These are phyloP conservation scores for Ascochyta fabae DNA, from an alignment of 2,329 filamentous ascomycete genomes.

Conservation along the genomic window DNA sequence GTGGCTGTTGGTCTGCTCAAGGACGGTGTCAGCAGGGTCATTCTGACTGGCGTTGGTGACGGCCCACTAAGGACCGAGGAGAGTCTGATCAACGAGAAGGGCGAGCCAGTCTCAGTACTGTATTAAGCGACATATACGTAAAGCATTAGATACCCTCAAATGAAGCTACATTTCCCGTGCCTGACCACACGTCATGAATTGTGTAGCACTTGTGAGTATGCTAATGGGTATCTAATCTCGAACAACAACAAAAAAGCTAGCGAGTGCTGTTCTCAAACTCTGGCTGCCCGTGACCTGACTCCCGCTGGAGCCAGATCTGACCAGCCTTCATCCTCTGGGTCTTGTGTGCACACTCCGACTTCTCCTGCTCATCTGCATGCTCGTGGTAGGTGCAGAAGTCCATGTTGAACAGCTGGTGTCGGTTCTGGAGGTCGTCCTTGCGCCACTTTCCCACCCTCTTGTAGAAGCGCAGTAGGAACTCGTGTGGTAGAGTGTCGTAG, in stretches of 20 bases:
- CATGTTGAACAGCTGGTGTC: conserved; percentile 16
- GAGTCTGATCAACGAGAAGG: conserved; percentile 72
- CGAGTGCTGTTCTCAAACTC: neutral
- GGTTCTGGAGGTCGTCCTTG: conserved; percentile 4
- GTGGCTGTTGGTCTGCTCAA: conserved; percentile 61
- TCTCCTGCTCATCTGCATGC: conserved; percentile 6
- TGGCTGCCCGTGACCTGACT: neutral
- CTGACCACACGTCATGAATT: neutral
- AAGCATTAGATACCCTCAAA: conserved; percentile 18
- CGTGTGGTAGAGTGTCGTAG: conserved; percentile 7
- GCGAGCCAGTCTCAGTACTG: conserved; percentile 34
- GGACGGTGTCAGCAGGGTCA: conserved; percentile 85
- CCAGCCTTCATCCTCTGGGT: conserved; percentile 10
- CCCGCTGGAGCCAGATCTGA: conserved; percentile 6
- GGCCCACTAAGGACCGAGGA: conserved; percentile 83
- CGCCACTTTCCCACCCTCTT: conserved; percentile 11
- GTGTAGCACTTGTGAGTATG: too few relatives aligned
- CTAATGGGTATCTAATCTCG: neutral
- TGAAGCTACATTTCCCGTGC: neutral
- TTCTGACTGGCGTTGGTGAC: conserved; percentile 89
- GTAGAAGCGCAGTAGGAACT: conserved; percentile 13
- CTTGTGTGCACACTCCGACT: conserved; percentile 2
- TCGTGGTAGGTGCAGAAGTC: conserved; percentile 17
- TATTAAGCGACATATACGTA: conserved; percentile 6
- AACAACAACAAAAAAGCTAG: neutral